Percentiles rank a stretch among this genome's conserved stretches.
These are phyloP conservation scores for Gigaspora rosea DNA, from an alignment of 192 early-diverging fungal genomes.

Conservation along the genomic window DNA sequence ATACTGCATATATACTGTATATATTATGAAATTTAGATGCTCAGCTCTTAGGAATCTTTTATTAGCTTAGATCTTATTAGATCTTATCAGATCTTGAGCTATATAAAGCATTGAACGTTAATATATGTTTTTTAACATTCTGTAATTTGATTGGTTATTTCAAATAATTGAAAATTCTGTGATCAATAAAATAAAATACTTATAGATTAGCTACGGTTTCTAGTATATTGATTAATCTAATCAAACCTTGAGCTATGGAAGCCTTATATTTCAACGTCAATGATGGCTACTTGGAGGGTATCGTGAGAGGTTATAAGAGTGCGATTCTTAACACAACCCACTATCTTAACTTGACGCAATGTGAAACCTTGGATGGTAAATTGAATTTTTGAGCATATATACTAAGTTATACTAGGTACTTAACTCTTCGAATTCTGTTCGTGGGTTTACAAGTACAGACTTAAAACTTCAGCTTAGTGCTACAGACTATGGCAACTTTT, in stretches of 20 bases:
- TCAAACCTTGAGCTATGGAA: constrained; percentile 37
- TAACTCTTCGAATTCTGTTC: constrained; percentile 1
- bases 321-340: constrained; percentile 78
- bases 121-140: too few relatives aligned
- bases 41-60: too few relatives aligned
- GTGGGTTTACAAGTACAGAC: constrained; percentile 54
- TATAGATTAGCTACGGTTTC: too few relatives aligned
- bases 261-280: constrained; percentile 80
- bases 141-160: too few relatives aligned
- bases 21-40: too few relatives aligned
- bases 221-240: too few relatives aligned
- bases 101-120: too few relatives aligned
- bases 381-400: neutral
- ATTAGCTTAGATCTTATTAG: too few relatives aligned
- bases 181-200: too few relatives aligned
- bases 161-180: too few relatives aligned
- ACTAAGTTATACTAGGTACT: neutral
- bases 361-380: constrained; percentile 93
- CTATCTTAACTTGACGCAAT: constrained; percentile 96
- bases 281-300: constrained; percentile 90
- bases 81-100: too few relatives aligned
- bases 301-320: constrained; percentile 91
- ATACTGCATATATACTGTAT: too few relatives aligned
- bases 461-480: constrained; percentile 92
- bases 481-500: constrained; percentile 92